Base-by-base conservation (phyloP, 176 grass and related monocot species). In the Raddia distichophylla region DNA sequence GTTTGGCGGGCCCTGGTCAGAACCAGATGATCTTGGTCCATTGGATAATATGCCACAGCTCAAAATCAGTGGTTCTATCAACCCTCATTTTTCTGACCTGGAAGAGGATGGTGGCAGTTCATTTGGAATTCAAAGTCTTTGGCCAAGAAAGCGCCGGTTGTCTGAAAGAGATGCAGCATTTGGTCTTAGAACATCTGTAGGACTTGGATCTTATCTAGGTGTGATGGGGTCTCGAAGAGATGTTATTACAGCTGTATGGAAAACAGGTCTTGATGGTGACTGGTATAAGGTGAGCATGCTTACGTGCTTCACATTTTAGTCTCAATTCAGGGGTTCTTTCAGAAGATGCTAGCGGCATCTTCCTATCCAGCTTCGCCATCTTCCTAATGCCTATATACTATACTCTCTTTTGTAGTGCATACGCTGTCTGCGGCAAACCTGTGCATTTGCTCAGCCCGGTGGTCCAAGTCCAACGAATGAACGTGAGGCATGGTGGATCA, bases 1-100 rank as follows among this genome's bases (percentile, higher is more conserved):
- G 96, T 98, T 98, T 91, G 96, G 96, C 66, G 93, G 96, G 20
- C 96, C 96, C 4, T 98, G 96, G 93, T 98, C 96, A 82, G 96
- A 98, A 84, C 89, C 92, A 35, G 89, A 95, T 59, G 88, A 95
- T 86, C 82, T 95, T 80, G 93, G 93, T 79, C 96, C 88, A 81
- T 70, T 98, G 80, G 88, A 93, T 85, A 93, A 92, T 80, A 82
- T 82, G 82, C 74, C 70, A 79, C 91, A 79, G 51, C 84, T 87
- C 75, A 98, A 98, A 79, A 53, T 90, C 6, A 86, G 76, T 88
- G 86, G 85, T 68, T 81, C 83, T 61, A 86, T 46, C 47, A 91
- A 47, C 63, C 72, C 87, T 66, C 73, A 73, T 77, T 64, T 84
- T 66, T 81, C 90, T 35, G 73, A 83, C 44, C 85, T 90, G 79